Evolutionary conservation across 257 asterid species (phyloP), one percentile per base, ranked within the genome.

Genomic region (Solanum boliviense): DNA sequence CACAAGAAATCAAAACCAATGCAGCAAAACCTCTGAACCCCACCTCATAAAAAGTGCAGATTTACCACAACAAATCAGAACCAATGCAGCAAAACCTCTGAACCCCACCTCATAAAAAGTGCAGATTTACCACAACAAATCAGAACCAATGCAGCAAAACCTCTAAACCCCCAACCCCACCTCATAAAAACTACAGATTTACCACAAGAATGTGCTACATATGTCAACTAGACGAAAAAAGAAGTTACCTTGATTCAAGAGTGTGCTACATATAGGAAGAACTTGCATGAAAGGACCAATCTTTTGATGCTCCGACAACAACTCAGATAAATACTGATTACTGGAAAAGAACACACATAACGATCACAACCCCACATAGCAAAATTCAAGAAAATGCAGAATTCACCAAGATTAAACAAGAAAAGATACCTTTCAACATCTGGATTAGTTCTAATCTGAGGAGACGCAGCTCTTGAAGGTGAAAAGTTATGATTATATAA

Each of bases 201-300:
- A 39, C 32, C 84, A n/a, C 35, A 76, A 90, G 88, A 97, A 98
- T 79, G 98, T 93, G 90, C 91, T 92, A 85, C 98, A 97, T 62
- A 93, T 92, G 1, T 5, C 73, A 0, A 25, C 23, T 41, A 18
- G 0, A 79, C 35, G 1, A 46, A 46, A 36, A 72, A 62, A 10
- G 41, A 62, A 9, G 7, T 52, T 39, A 94, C 98, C 98, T 95
- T 96, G 99, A 95, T 93, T 95, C 93, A 96, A 90, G 88, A 97
- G 98, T 75, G 98, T 93, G 90, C 92, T 93, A 86, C 98, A 97
- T 72, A 94, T 92, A 7, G 99, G 99, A 89, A 97, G 96, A 88
- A 96, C 97, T 92, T 97, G 99, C 92, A 93, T 89, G 93, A 97
- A 97, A 35, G 99, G 99, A 9, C 98, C 99, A 76, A 97, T 92